A percentile compares a stretch with the other conserved stretches of the same genome.
These are phyloP conservation scores for Metschnikowia proteae DNA, from an alignment of 805 yeast genomes.

Conservation along the genomic window DNA sequence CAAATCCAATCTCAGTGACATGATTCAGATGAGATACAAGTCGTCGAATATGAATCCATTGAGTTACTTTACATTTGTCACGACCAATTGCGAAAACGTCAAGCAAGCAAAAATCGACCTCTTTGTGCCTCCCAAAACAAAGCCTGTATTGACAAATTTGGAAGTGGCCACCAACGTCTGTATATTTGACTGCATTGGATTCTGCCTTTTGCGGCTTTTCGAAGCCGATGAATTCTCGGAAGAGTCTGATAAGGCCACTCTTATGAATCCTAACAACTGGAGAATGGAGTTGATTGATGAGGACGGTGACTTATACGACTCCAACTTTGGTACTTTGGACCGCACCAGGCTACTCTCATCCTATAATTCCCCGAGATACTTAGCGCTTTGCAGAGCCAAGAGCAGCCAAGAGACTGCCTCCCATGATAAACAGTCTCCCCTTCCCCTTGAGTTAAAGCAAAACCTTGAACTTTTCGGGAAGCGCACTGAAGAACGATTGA, in stretches of 20 bases:
- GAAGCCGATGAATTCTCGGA: conserved; percentile 20
- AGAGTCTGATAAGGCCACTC: conserved; percentile 13
- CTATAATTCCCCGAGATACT: conserved; percentile 72
- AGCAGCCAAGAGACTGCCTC: conserved; percentile 39
- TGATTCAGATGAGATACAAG: conserved; percentile 38
- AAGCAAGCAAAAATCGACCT: conserved; percentile 21
- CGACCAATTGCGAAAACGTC: conserved; percentile 19
- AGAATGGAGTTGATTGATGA: conserved; percentile 82
- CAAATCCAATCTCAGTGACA: conserved; percentile 27
- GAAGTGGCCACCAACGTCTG: conserved; percentile 26
- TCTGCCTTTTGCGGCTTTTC: conserved; percentile 28
- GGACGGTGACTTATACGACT: conserved; percentile 89
- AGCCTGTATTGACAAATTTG: conserved; percentile 24
- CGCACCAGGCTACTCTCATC: conserved; percentile 62
- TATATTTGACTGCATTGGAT: conserved; percentile 41
- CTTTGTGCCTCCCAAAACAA: conserved; percentile 32
- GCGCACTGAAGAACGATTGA: conserved; percentile 7
- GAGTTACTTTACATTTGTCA: conserved; percentile 39
- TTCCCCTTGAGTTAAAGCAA: conserved; percentile 41
- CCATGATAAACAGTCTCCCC: conserved; percentile 54
- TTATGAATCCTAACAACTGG: conserved; percentile 65
- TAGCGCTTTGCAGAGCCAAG: conserved; percentile 65
- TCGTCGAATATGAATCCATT: conserved; percentile 42
- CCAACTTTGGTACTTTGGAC: conserved; percentile 76
- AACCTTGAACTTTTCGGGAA: conserved; percentile 20